phyloP scores from a whole-genome alignment of 2,329 filamentous ascomycete genomes.

The Fusarium lyarnte region DNA sequence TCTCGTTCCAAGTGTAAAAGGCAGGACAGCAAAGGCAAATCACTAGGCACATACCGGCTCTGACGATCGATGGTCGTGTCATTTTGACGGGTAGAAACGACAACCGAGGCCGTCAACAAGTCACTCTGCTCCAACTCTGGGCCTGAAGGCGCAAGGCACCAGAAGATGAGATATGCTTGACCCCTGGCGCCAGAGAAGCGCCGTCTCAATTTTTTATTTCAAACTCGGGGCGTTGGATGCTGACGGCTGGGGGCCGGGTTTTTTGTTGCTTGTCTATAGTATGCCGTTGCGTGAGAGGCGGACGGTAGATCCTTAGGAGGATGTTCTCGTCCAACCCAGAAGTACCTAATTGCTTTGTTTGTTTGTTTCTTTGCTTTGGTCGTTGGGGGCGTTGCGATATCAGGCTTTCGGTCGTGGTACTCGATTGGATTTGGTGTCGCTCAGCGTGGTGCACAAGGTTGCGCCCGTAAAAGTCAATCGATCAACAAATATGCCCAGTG shows the following conservation, averaged over 20 bases:
- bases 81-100: conserved; percentile 52
- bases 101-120: conserved; percentile 32
- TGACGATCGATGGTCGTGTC: conserved; percentile 69
- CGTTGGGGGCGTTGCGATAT: conserved; percentile 9
- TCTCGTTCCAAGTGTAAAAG: conserved; percentile 14
- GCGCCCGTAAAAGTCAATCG: conserved; percentile 5
- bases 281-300: conserved; percentile 7
- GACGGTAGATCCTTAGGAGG: conserved; percentile 20
- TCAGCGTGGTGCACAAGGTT: conserved; percentile 2
- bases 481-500: conserved; percentile 26
- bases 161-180: conserved; percentile 21
- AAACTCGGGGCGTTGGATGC: conserved; percentile 7
- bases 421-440: conserved; percentile 11
- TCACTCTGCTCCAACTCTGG: conserved; percentile 11
- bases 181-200: conserved; percentile 27
- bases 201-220: conserved; percentile 18
- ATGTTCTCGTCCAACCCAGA: conserved; percentile 11
- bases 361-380: conserved; percentile 14
- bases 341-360: not conserved
- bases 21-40: conserved; percentile 6
- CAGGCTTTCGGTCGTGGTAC: conserved; percentile 12
- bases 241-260: conserved; percentile 24
- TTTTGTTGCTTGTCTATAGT: not conserved
- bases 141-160: conserved; percentile 32
- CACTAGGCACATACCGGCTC: conserved; percentile 62